These are phyloP conservation scores for Debaryomyces subglobosus DNA, from an alignment of 1,139 yeast genomes.

Conservation along the genomic window DNA sequence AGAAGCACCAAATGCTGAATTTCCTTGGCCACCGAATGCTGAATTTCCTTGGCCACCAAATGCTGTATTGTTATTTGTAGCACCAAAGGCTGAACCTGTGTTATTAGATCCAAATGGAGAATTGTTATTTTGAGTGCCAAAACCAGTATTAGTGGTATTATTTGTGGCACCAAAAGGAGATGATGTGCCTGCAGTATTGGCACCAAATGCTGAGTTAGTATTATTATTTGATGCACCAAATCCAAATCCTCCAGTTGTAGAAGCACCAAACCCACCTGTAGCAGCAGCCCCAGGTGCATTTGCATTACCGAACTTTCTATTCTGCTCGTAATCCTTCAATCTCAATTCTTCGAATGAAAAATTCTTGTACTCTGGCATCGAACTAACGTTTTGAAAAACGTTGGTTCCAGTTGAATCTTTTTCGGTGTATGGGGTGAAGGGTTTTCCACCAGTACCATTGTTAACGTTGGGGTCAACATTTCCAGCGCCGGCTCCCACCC, in stretches of 20 bases:
- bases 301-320: conserved; percentile 60
- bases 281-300: conserved; percentile 30
- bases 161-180: conserved; percentile 29
- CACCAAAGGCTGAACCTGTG: conserved; percentile 36
- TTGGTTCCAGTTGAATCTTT: conserved; percentile 70
- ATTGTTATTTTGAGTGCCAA: conserved; percentile 20
- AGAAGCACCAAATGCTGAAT: conserved; percentile 23
- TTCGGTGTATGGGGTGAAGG: conserved; percentile 67
- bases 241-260: conserved; percentile 19
- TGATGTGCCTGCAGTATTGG: conserved; percentile 21
- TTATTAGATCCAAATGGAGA: conserved; percentile 19
- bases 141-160: conserved; percentile 19
- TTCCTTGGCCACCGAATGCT: conserved; percentile 22
- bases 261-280: conserved; percentile 21
- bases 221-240: conserved; percentile 22
- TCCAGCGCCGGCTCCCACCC: conserved; percentile 31
- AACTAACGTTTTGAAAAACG: conserved; percentile 71
- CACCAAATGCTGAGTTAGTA: conserved; percentile 46
- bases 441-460: conserved; percentile 75
- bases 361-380: conserved; percentile 89
- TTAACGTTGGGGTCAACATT: conserved; percentile 39
- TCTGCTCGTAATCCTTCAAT: conserved; percentile 81
- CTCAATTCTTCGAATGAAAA: conserved; percentile 88
- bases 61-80: conserved; percentile 18
- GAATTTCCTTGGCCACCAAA: conserved; percentile 28